These are phyloP conservation scores for Hygrocybe coccinea DNA, from an alignment of 768 basidiomycete genomes.

Conservation along the genomic window DNA sequence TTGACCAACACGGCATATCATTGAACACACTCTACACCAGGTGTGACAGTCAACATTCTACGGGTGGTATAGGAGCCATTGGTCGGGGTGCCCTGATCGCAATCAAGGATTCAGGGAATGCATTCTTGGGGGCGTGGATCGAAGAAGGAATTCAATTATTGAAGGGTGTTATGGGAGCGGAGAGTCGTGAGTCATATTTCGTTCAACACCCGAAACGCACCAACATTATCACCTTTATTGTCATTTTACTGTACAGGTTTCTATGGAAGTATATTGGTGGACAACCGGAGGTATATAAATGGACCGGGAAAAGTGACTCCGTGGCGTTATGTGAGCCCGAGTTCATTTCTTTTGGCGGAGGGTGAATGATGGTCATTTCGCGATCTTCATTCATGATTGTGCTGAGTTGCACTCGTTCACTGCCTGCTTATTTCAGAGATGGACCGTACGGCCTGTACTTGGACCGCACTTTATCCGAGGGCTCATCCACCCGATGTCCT, in stretches of 20 bases:
- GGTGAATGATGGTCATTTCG: constrained; percentile 47
- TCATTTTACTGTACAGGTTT: constrained; percentile 46
- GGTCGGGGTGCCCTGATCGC: constrained; percentile 51
- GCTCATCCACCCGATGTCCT: constrained; percentile 78
- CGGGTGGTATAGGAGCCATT: constrained; percentile 24
- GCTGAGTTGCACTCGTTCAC: too few species aligned
- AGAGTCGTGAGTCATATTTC: constrained; percentile 60
- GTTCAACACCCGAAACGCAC: background rate
- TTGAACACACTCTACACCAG: constrained; percentile 78
- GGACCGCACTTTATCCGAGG: constrained; percentile 73
- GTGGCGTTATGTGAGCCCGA: constrained; percentile 79
- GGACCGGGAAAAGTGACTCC: constrained; percentile 89
- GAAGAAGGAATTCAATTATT: constrained; percentile 64
- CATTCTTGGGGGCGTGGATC: constrained; percentile 78
- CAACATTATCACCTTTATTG: too few species aligned
- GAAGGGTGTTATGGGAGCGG: constrained; percentile 76
- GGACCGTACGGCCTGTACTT: constrained; percentile 88
- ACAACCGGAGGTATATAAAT: constrained; percentile 43
- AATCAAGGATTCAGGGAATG: constrained; percentile 57
- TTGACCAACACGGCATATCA: constrained; percentile 94
- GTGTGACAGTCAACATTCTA: constrained; percentile 43
- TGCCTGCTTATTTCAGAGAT: constrained; percentile 47
- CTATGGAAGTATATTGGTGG: constrained; percentile 60
- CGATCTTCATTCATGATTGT: constrained; percentile 3
- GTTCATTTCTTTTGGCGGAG: constrained; percentile 87